These are phyloP conservation scores for Globisporangium spiculum DNA, from an alignment of 352 stramenopile genomes.

Conservation along the genomic window DNA sequence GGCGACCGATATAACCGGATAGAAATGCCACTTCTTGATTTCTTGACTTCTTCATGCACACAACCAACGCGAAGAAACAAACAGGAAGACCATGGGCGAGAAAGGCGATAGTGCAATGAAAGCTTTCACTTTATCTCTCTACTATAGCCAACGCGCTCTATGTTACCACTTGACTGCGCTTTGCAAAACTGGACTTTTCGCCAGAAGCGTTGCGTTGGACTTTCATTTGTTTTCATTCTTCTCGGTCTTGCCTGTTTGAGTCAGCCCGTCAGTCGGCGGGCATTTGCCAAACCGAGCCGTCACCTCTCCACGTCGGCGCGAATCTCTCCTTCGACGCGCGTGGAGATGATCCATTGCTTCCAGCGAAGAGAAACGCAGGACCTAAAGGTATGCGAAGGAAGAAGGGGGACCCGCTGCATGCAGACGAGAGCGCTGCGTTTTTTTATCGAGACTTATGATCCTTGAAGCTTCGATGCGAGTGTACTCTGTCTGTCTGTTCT, in stretches of 20 bases:
- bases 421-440: neutral
- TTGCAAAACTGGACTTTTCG: conserved; percentile 2
- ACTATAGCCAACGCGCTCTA: neutral
- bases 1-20: neutral
- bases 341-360: neutral
- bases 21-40: neutral
- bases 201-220: neutral
- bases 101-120: neutral
- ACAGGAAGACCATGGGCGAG: neutral
- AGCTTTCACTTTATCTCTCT: neutral
- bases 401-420: neutral
- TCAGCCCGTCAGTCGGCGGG: neutral
- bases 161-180: neutral
- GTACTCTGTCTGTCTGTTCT: neutral
- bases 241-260: neutral
- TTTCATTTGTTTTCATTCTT: neutral
- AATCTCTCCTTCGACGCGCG: neutral
- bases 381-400: neutral
- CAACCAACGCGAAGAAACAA: neutral
- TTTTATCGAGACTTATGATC: neutral
- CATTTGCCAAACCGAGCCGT: neutral
- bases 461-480: neutral
- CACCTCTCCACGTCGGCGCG: neutral
- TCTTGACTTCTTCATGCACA: neutral
- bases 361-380: neutral